Base-by-base conservation (phyloP, 441 rosid genomes). In the Capsella rubella region DNA sequence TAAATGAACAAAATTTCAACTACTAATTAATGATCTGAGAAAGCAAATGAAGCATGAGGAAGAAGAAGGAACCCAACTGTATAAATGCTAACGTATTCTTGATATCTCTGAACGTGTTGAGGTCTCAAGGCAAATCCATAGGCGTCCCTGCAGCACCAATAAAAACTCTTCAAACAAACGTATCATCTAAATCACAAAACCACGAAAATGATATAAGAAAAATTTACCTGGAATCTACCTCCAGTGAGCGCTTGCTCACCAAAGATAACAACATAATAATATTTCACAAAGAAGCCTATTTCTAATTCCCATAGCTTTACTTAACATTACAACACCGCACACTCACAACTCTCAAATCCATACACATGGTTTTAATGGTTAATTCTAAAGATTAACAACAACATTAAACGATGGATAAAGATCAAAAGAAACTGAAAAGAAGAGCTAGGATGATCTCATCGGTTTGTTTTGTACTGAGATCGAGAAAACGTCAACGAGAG, bases 161-260 rank as follows among this genome's bases (percentile, higher is more conserved):
- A 82, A 15, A 27, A 74, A 60, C 25, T 37, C 29, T 46, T 50
- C 5, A 13, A 35, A 42, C 11, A 7, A 21, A 47, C n/a, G 39
- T 13, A 28, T 46, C 1, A 62, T n/a, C 29, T 13, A 10, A 25
- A 47, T 2, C 46, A 8, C 13, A 43, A 46, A 40, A 14, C 12
- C 42, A 6, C 6, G 14, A 71, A 71, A 28, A 60, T 25, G 37
- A 66, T 57, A 14, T 1, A 28, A n/a, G 28, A 35, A 31, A 47
- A 8, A 5, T 3, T 3, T 80, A 86, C 96, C 96, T 89, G 89
- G 99, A 89, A 84, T 89, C 98, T 83, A 81, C 89, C 89, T 93
- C 99, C 86, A 90, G 85, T 42, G 91, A 82, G 84, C 95, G 98
- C 78, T 84, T 87, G 85, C 96, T 93, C 90, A 92, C 83, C 90